phyloP scores from a whole-genome alignment of 495 filamentous ascomycete species.

The Tuber aestivum region DNA sequence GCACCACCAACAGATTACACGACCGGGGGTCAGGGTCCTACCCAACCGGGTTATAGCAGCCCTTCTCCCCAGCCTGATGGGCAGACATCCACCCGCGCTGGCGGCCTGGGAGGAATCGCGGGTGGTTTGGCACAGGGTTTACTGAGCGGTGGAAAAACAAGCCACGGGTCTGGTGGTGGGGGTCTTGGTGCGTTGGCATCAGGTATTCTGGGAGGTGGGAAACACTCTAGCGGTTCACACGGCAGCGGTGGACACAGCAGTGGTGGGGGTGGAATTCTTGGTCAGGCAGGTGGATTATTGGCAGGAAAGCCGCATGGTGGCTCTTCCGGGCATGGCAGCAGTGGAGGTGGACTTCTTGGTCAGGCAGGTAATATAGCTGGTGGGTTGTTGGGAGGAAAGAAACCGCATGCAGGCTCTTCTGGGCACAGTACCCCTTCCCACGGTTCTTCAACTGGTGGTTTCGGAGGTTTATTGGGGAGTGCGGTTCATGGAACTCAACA shows the following conservation, averaged over 20 bases:
- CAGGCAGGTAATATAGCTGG: neutral
- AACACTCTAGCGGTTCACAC: slow-evolving; percentile 11
- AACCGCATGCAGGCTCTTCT: slow-evolving; percentile 7
- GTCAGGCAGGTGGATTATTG: slow-evolving; percentile 35
- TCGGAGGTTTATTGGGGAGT: slow-evolving; percentile 33
- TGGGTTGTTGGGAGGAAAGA: neutral
- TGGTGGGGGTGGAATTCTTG: slow-evolving; percentile 27
- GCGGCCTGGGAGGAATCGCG: slow-evolving; percentile 34
- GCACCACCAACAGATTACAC: slow-evolving; percentile 26
- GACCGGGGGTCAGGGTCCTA: slow-evolving; percentile 20
- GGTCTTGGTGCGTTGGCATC: slow-evolving; percentile 22
- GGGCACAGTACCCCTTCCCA: slow-evolving; percentile 11
- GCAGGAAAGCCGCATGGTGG: slow-evolving; percentile 23
- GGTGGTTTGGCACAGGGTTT: slow-evolving; percentile 31
- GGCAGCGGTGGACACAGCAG: neutral
- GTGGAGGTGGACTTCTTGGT: neutral
- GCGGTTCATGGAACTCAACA: slow-evolving; percentile 19
- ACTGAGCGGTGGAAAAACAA: slow-evolving; percentile 25
- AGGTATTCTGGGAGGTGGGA: slow-evolving; percentile 34
- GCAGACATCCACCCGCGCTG: slow-evolving; percentile 23
- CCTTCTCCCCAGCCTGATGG: slow-evolving; percentile 28
- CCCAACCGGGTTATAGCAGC: slow-evolving; percentile 25
- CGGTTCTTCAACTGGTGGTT: slow-evolving; percentile 16
- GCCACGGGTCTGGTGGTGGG: slow-evolving; percentile 19
- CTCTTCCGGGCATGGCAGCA: slow-evolving; percentile 1